Evolutionary conservation across 768 basidiomycete genomes (phyloP), one percentile per base, ranked within the genome.

Genomic region (Tylopilus vinaceipallidus): DNA sequence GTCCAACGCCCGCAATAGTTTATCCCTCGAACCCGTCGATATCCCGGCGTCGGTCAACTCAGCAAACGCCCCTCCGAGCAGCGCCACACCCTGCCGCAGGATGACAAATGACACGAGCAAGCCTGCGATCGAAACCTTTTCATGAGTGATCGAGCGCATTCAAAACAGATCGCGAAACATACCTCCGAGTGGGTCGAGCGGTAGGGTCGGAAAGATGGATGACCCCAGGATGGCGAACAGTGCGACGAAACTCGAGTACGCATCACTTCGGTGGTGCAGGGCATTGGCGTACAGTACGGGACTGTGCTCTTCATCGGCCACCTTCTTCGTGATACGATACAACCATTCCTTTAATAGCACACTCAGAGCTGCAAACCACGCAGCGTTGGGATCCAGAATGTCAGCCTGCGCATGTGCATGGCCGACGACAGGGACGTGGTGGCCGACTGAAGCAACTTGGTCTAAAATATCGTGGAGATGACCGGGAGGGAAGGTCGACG

Each of bases 231-330:
- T 99, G 14, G 95, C 95, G 39, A 88, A 79, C 47, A 98, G 80
- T 11, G 95, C 93, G 46, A 99, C 92, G 42, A 87, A 58, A 59
- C 93, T 95, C 3, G 93, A 94, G 62, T 94, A 92, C 6, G 92
- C 93, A 66, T 99, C 97, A 55, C 91, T 94, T n/a, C 97, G 81
- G 70, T 99, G 97, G 67, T 98, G 95, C 48, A 94, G 79, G 6
- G 95, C 97, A 66, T 98, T 99, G n/a, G 97, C 97, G 17, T 86
- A 74, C 45, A 99, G 71, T 1, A 99, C 97, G 4, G 91, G 90
- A 61, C 88, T 91, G 59, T 84, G 84, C 68, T 98, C 94, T 59
- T 91, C 82, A 49, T 91, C 83, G 11, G 95, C 97, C 26, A 99
- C 95, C 47, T 78, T 81, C 63, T 88, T 88, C 40, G 94, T 98